These are phyloP conservation scores for Podaxis sp. DNA, from an alignment of 768 basidiomycete genomes.

Conservation along the genomic window DNA sequence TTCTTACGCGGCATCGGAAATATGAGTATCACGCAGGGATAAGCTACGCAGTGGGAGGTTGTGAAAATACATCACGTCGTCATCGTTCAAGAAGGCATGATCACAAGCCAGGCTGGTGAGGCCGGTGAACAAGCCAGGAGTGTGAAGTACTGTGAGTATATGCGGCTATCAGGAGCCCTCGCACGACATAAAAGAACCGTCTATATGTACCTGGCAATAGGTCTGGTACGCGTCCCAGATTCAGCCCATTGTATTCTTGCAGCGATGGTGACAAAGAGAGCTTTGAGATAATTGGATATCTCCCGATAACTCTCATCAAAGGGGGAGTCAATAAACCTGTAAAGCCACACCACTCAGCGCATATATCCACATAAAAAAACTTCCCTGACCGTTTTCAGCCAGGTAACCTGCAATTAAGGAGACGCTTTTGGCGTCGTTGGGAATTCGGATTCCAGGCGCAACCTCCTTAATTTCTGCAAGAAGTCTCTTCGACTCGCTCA, in stretches of 20 bases:
- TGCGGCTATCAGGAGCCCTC: background rate
- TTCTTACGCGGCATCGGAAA: slow-evolving; percentile 59
- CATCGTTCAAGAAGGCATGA: background rate
- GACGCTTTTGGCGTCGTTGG: slow-evolving; percentile 17
- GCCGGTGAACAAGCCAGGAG: background rate
- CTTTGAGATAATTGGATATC: slow-evolving; percentile 40
- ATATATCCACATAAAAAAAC: slow-evolving; percentile 39
- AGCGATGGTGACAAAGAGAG: slow-evolving; percentile 45
- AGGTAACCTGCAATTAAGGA: slow-evolving; percentile 40
- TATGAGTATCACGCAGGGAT: slow-evolving; percentile 34
- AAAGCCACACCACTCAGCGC: slow-evolving; percentile 40
- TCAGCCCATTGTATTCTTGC: slow-evolving; percentile 44
- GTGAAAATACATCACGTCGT: slow-evolving; percentile 2
- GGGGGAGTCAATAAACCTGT: slow-evolving; percentile 40
- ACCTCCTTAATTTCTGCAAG: slow-evolving; percentile 34
- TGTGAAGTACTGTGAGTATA: slow-evolving; percentile 1
- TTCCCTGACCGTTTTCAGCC: slow-evolving; percentile 37
- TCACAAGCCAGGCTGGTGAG: background rate
- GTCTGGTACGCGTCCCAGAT: slow-evolving; percentile 43
- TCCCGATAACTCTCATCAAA: slow-evolving; percentile 40
- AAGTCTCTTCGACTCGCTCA: slow-evolving; percentile 34
- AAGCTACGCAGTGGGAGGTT: background rate
- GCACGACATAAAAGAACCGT: background rate
- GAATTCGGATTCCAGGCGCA: slow-evolving; percentile 41
- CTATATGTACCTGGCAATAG: slow-evolving; percentile 1